Evolutionary conservation across 1,284 basidiomycete genomes (phyloP), one percentile per base, ranked within the genome.

Genomic region (Calocybe gambosa): DNA sequence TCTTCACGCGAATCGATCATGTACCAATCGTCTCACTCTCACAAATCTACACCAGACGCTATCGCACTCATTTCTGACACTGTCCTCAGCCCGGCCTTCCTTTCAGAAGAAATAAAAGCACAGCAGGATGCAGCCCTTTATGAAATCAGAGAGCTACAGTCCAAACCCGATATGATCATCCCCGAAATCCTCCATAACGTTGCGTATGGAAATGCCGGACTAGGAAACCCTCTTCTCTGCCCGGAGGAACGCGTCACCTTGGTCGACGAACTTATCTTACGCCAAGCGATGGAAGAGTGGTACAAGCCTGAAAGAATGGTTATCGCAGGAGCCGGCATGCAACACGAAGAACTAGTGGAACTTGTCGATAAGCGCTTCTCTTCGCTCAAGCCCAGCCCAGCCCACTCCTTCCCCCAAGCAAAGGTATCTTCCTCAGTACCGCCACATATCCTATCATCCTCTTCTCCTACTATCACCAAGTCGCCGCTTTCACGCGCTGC

Each of bases 1-100:
- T 92, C 92, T 10, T 89, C 92, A 4, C 77, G 95, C 39, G 95
- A 99, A 65, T 84, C 92, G 29, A 93, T 98, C 66, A 93, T 97
- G 90, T 99, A 98, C 66, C 95, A 98, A 68, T 94, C 95, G 13
- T 91, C 92, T 39, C 89, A 97, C 60, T 96, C 95, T 65, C 85
- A 92, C 55, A 75, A 85, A 54, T 84, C 84, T 36, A 89, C 93
- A 1, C 81, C 85, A 4, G 74, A 84, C 13, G 92, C 93, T 5
- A 65, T 99, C 46, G 86, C 86, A 26, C 77, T 99, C 52, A 90
- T 99, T 50, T 81, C 93, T 26, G 94, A 97, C 64, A 96, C 94
- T 5, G 85, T 93, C 45, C 75, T 87, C 46, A 82, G 93, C 59
- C 82, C 95, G 2, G 67, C 82, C 1, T 83, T 97, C 58, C 66